Evolutionary conservation across 2,329 filamentous ascomycete genomes (phyloP).

Genomic region (Penicillium verrucosum): DNA sequence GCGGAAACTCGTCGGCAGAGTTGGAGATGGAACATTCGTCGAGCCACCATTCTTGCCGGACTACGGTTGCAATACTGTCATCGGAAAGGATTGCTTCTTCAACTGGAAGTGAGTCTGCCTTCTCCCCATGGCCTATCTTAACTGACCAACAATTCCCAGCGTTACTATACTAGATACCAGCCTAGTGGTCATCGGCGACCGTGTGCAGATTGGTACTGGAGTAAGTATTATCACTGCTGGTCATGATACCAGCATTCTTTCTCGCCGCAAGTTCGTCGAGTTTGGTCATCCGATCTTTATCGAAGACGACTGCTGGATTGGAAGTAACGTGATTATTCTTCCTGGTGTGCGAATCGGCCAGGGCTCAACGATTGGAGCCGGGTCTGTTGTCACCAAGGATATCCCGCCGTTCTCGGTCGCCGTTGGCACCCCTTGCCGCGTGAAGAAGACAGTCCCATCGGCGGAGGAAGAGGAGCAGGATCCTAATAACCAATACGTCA

Average conservation of each 20-base stretch:
- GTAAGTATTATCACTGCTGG: slow-evolving; percentile 54
- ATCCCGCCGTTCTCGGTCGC: slow-evolving; percentile 33
- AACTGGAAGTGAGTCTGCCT: slow-evolving; percentile 30
- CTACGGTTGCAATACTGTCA: slow-evolving; percentile 34
- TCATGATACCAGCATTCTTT: slow-evolving; percentile 52
- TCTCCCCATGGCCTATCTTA: neutral
- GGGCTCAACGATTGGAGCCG: slow-evolving; percentile 42
- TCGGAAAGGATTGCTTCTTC: slow-evolving; percentile 32
- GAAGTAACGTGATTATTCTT: slow-evolving; percentile 46
- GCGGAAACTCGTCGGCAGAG: slow-evolving; percentile 27
- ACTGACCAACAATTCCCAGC: slow-evolving; percentile 39
- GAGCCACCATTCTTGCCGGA: slow-evolving; percentile 34
- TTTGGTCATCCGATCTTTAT: slow-evolving; percentile 50
- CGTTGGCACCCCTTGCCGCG: slow-evolving; percentile 23
- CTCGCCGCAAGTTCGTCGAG: slow-evolving; percentile 49
- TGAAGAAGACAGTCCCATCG: slow-evolving; percentile 19
- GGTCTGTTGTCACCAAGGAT: slow-evolving; percentile 41
- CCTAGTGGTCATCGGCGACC: slow-evolving; percentile 53
- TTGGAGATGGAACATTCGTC: slow-evolving; percentile 30
- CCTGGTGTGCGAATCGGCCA: slow-evolving; percentile 44
- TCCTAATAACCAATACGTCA: slow-evolving; percentile 23
- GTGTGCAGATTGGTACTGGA: slow-evolving; percentile 54
- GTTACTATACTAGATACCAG: slow-evolving; percentile 54
- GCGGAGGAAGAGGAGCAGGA: slow-evolving; percentile 23
- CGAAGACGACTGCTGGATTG: slow-evolving; percentile 51